Conservation (phyloP, 306 rosid species). For the Spatholobus suberectus region DNA sequence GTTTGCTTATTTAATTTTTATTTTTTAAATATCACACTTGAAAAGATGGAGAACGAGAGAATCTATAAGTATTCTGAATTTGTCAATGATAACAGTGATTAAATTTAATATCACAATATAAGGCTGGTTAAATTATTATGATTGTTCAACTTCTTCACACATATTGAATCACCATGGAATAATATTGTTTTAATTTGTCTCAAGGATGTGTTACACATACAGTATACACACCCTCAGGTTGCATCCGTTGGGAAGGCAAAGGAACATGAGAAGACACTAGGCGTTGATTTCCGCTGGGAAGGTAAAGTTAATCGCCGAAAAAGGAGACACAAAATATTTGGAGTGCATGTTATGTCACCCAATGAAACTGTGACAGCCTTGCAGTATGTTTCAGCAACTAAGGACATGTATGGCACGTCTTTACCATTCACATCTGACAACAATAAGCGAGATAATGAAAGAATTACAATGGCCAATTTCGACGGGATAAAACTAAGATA, state of each 20-base stretch:
- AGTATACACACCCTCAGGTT: background rate
- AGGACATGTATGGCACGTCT: slow-evolving; percentile 66
- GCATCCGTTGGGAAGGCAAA: background rate
- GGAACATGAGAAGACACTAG: background rate
- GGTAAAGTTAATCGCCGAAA: slow-evolving; percentile 52
- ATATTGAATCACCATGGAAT: background rate
- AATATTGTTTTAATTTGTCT: background rate
- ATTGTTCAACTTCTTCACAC: background rate
- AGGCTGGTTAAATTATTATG: background rate
- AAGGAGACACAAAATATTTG: slow-evolving; percentile 79
- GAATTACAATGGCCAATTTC: slow-evolving; percentile 74
- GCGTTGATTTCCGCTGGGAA: background rate
- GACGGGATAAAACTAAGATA: slow-evolving; percentile 47
- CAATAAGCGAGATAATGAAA: slow-evolving; percentile 38
- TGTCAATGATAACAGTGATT: background rate
- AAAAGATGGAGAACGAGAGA: background rate
- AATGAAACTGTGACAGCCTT: slow-evolving; percentile 55
- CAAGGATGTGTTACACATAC: background rate
- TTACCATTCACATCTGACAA: slow-evolving; percentile 77
- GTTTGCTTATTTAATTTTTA: background rate
- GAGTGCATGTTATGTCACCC: slow-evolving; percentile 68
- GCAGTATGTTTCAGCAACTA: slow-evolving; percentile 70
- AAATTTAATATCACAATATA: background rate
- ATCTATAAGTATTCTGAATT: background rate
- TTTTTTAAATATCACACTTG: background rate